Percentiles rank a stretch among this genome's conserved stretches.
Conservation (phyloP, 2,329 filamentous ascomycete genomes). For the Aspergillus unguis region DNA sequence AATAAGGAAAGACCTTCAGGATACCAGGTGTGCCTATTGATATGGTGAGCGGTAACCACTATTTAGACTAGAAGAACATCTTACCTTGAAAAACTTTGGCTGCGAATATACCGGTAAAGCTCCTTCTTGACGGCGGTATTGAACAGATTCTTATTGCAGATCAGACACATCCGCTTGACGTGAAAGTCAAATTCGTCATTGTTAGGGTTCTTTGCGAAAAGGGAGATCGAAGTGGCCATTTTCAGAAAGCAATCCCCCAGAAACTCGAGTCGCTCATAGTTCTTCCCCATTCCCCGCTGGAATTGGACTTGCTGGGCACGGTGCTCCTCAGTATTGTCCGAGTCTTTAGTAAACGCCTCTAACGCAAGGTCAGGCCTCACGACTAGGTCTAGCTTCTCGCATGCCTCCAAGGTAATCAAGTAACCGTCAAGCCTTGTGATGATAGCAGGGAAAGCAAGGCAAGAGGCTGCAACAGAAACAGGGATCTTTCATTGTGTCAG, state of each 20-base stretch:
- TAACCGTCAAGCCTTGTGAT: slow-evolving; percentile 79
- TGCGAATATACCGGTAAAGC: slow-evolving; percentile 74
- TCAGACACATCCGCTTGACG: slow-evolving; percentile 81
- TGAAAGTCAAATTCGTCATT: slow-evolving; percentile 85
- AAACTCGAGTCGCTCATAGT: slow-evolving; percentile 93
- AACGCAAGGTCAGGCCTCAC: slow-evolving; percentile 69
- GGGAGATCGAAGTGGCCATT: slow-evolving; percentile 86
- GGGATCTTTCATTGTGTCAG: slow-evolving; percentile 57
- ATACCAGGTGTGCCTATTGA: slow-evolving; percentile 72
- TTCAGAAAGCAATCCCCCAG: slow-evolving; percentile 93
- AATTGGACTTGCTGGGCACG: slow-evolving; percentile 66
- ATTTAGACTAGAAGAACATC: slow-evolving; percentile 7
- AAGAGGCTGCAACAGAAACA: slow-evolving; percentile 65
- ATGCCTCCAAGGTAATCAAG: slow-evolving; percentile 75
- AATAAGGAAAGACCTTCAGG: slow-evolving; percentile 72
- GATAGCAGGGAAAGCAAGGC: slow-evolving; percentile 74
- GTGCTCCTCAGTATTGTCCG: slow-evolving; percentile 75
- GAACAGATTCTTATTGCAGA: slow-evolving; percentile 89
- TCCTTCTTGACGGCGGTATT: slow-evolving; percentile 66
- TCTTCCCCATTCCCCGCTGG: slow-evolving; percentile 82
- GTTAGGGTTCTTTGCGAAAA: slow-evolving; percentile 73
- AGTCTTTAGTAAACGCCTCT: slow-evolving; percentile 90
- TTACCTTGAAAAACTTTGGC: slow-evolving; percentile 71
- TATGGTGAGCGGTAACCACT: slow-evolving; percentile 8
- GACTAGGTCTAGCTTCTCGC: slow-evolving; percentile 59